Base-by-base conservation (phyloP, 2,329 filamentous ascomycete species). In the Trichothecium sympodiale region DNA sequence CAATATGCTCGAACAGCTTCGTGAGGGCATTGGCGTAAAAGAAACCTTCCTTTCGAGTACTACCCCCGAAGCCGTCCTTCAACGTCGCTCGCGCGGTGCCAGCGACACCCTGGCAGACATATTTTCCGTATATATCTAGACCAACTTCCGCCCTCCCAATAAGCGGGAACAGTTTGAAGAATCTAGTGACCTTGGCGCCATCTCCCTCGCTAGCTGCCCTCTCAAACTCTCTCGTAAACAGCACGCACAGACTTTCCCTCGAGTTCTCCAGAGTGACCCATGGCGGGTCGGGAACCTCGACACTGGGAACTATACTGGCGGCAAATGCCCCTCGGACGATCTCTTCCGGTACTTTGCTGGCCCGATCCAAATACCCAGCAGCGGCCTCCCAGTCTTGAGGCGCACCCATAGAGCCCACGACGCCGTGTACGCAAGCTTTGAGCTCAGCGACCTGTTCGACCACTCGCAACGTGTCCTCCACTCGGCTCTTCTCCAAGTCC, bases 361-460 rank as follows among this genome's bases (percentile, higher is more conserved):
- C 88, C 31, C 89, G 76, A 43, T 83, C 77, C 39, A 98, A 71
- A 57, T 96, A 96, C 32, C 74, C 83, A 2, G 91, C 91, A 4
- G 91, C 91, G 3, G 86, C 91, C 59, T 98, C 91, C 91, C 91
- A 98, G 62, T 98, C 91, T 59, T 98, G 91, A 29, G 91, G 86
- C 4, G 88, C 89, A 25, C 89, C 91, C 91, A 98, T 98, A 40
- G 84, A 93, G 14, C 88, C 91, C 17, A 89, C 80, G 9, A 96
- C 88, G 30, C 91, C 91, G 41, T 95, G 77, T 26, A 96, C 85
- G 55, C 91, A 98, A 8, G 91, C 84, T 62, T 96, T 96, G 45
- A 98, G 79, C 67, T 98, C 91, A 5, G 85, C 83, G 12, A 98
- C 89, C 62, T 95, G 88, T 59, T 96, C 89, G 9, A 96, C 91